phyloP scores from a whole-genome alignment of 352 stramenopile genomes.

The Poterioochromonas sp. region DNA sequence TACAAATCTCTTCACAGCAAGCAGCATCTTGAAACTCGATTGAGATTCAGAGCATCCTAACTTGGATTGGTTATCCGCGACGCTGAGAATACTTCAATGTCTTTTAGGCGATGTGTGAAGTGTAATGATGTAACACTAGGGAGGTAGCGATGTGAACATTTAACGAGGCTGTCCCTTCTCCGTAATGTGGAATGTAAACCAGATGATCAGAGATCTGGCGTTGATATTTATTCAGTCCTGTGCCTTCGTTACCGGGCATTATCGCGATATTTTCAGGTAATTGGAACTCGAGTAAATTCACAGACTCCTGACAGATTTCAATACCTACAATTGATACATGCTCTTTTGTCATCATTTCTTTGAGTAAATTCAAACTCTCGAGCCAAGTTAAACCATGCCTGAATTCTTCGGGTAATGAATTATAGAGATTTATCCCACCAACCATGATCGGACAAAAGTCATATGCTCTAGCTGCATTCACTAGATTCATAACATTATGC shows the following conservation, averaged over 20 bases:
- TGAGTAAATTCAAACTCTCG: background rate
- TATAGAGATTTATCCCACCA: background rate
- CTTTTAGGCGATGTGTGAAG: too few species aligned
- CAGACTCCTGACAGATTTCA: slow-evolving; percentile 65
- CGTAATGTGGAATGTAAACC: slow-evolving; percentile 78
- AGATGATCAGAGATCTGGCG: slow-evolving; percentile 70
- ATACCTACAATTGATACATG: slow-evolving; percentile 48
- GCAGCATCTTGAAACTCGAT: too few species aligned
- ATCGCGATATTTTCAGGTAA: slow-evolving; percentile 61
- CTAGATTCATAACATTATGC: background rate
- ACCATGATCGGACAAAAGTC: background rate
- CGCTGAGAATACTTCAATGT: too few species aligned
- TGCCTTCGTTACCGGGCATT: slow-evolving; percentile 77
- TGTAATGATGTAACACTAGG: slow-evolving; percentile 57
- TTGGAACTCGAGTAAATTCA: slow-evolving; percentile 62
- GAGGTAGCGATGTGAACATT: slow-evolving; percentile 77
- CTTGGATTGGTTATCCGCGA: too few species aligned
- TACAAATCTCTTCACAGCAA: too few species aligned
- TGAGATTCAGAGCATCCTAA: too few species aligned
- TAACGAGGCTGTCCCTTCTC: slow-evolving; percentile 68
- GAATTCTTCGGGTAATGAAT: background rate
- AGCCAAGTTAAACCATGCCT: background rate
- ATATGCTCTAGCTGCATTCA: background rate
- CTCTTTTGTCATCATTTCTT: background rate
- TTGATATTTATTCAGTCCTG: slow-evolving; percentile 66